Base-by-base conservation (phyloP, 2,329 filamentous ascomycete species). In the Pseudopyricularia javanii region DNA sequence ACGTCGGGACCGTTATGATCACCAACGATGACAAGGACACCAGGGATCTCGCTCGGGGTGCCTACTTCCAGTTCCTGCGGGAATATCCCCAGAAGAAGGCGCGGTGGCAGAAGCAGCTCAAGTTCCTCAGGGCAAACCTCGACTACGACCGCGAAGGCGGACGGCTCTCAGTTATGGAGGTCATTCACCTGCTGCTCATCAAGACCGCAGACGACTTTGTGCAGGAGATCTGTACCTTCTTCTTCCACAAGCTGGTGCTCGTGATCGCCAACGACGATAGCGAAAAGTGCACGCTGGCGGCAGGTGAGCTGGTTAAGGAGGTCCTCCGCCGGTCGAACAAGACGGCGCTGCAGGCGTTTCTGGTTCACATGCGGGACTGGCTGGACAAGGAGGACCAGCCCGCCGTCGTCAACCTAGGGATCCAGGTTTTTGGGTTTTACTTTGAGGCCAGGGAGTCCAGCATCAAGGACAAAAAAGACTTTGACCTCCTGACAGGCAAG, bases 11-110 rank as follows among this genome's bases (percentile, higher is more conserved):
- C 3, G 86, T 96, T 65, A 97, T 97, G 91, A 86, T 98, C 54
- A 95, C 87, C 47, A 97, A 97, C 63, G 88, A 95, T 57, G 91
- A 94, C 59, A 86, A 86, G 59, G 83, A 86, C 58, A 91, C 91
- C 2, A 81, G 93, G 51, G 89, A 96, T 64, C 74, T 95, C 35
- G 91, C 91, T 14, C 79, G 93, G 54, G 89, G 89, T 20, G 86
- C 89, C 14, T 98, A 94, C 68, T 86, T 95, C 66, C 89, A 96
- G 59, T 98, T 98, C 70, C 73, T 98, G 53, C 82, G 91, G 58
- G 90, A 96, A 52, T 98, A 96, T 63, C 91, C 93, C 0, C 93
- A 97, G 65, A 89, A 86, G 61, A 91, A 90, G 67, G 86, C 83
- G 57, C 79, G 93, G 14, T 94, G 93, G 83, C 78, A 80, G 37